Evolutionary conservation across 1,284 basidiomycete genomes (phyloP).

Genomic region (Earliella scabrosa): DNA sequence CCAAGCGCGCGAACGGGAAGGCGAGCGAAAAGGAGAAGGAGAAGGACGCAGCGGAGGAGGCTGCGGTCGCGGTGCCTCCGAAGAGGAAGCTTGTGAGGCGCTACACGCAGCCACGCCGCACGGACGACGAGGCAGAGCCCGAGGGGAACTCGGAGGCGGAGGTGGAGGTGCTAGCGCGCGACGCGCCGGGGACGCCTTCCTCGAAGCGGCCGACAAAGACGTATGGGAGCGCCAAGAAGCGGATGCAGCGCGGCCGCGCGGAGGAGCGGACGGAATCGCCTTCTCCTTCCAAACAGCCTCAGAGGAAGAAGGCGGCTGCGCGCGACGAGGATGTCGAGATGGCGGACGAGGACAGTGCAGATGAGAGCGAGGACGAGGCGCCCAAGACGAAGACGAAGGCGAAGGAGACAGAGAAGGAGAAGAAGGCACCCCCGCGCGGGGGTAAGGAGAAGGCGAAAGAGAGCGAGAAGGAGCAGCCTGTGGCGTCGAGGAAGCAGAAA

Average conservation of each 20-base stretch:
- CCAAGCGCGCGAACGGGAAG: constrained; percentile 1
- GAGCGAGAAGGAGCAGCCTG: background rate
- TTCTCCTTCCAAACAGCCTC: constrained; percentile 18
- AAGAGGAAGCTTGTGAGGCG: constrained; percentile 22
- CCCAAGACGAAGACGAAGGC: constrained; percentile 9
- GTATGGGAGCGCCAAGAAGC: constrained; percentile 15
- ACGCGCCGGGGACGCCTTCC: background rate
- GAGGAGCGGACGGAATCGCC: constrained; percentile 9
- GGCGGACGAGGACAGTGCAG: background rate
- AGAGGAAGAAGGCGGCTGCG: background rate
- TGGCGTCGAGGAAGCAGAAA: constrained; percentile 8
- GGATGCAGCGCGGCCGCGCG: background rate
- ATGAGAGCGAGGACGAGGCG: constrained; percentile 11
- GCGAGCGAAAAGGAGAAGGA: no score
- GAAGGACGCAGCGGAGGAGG: no score
- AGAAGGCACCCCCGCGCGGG: constrained; percentile 9
- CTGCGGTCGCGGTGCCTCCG: background rate
- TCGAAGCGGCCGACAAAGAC: constrained; percentile 11
- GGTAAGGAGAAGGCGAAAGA: no score
- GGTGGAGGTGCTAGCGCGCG: background rate
- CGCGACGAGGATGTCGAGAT: constrained; percentile 17
- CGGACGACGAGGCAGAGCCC: constrained; percentile 14
- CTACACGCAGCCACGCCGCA: constrained; percentile 9
- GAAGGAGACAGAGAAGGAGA: constrained; percentile 4
- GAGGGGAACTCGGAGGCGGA: background rate